Percentiles rank a stretch among this genome's conserved stretches.
These are phyloP conservation scores for Echites panduratus DNA, from an alignment of 257 asterid genomes.

Conservation along the genomic window DNA sequence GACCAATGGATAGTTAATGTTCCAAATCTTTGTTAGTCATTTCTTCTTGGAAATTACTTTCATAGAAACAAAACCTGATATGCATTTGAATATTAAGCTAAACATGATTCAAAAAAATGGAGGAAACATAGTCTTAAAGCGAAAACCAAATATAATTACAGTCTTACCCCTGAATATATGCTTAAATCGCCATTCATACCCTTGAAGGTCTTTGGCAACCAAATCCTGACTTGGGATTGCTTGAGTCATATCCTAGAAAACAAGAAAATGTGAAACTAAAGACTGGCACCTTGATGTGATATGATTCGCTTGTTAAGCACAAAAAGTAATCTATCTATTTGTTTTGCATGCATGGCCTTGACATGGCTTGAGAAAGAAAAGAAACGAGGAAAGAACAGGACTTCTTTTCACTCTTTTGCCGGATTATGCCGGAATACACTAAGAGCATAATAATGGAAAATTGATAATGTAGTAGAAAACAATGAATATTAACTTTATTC, in stretches of 20 bases:
- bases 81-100: not conserved
- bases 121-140: not conserved
- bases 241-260: slow-evolving; percentile 66
- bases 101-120: not conserved
- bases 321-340: not conserved
- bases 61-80: not conserved
- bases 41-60: not conserved
- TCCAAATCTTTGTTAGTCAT: not conserved
- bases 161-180: slow-evolving; percentile 77
- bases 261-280: not conserved
- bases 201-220: slow-evolving; percentile 76
- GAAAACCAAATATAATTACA: slow-evolving; percentile 6
- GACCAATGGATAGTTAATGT: not conserved
- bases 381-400: not conserved
- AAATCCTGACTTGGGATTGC: slow-evolving; percentile 78
- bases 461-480: not conserved
- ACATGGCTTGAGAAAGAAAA: not conserved
- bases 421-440: not conserved
- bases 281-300: not conserved
- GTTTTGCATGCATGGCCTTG: not conserved
- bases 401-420: not conserved
- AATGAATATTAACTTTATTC: not conserved
- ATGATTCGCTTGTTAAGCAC: not conserved
- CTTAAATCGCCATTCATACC: slow-evolving; percentile 87
- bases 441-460: not conserved